Base-by-base conservation (phyloP, 1,284 basidiomycete species). In the Laetiporus sulphureus region DNA sequence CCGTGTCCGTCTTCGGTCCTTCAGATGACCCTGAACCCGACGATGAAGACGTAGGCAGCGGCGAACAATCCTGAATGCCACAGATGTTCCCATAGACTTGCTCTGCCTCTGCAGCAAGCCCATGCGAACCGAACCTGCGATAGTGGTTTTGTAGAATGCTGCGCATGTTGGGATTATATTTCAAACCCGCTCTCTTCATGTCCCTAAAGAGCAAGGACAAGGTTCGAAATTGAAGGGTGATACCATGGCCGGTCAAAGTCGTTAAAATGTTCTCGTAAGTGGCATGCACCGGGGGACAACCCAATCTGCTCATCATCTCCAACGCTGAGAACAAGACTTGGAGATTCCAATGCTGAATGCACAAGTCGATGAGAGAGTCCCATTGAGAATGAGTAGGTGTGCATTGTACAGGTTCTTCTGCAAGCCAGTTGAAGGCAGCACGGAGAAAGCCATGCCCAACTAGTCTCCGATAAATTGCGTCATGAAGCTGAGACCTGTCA, bases 321-420 rank as follows among this genome's bases (percentile, higher is more conserved):
- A 55, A 22, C 13, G 42, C 38, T 2, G 24, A 16, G 2, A 24
- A 20, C 11, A 52, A 25, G 30, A 50, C 23, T 2, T 27, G 20
- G 6, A 37, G 21, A 24, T 51, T 36, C 11, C 40, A 20, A 1
- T 15, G 40, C n/a, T 40, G 19, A 10, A 38, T 41, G 47, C 68
- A 73, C 12, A 65, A 57, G 25, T 69, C 61, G 19, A 83, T 57
- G 44, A 80, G 67, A 5, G 66, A 45, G 47, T 77, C 71, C 63
- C 75, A 78, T 44, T 78, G 75, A n/a, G 70, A 62, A 21, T 68
- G 57, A n/a, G 69, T 67, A 0, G 75, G 74, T 12, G 19, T 16
- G 27, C n/a, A 5, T 48, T 55, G 30, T 68, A 49, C 27, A 10
- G 22, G 22, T 19, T 37, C 24, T 7, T 11, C 22, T 15, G 36